These are phyloP conservation scores for Leccinum subgranulosum DNA, from an alignment of 768 basidiomycete species.

Conservation along the genomic window DNA sequence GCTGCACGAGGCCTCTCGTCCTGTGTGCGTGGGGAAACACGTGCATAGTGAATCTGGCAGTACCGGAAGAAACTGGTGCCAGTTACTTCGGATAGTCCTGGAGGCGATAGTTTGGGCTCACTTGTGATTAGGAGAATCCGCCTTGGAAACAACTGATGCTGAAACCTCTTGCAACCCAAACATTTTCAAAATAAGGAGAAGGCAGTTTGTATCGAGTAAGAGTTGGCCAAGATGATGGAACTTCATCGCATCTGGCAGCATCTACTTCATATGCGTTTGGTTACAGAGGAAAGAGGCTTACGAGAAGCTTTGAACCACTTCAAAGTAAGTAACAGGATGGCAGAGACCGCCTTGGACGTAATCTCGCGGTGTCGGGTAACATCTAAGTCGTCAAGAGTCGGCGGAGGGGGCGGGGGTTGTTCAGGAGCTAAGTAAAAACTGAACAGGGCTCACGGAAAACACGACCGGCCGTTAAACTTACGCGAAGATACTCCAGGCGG, in stretches of 20 bases:
- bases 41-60: slow-evolving; percentile 77
- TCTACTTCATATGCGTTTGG: neutral
- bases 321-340: slow-evolving; percentile 81
- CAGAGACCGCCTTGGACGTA: slow-evolving; percentile 95
- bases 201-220: slow-evolving; percentile 91
- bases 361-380: slow-evolving; percentile 95
- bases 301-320: slow-evolving; percentile 99
- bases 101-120: slow-evolving; percentile 31
- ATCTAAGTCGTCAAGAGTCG: slow-evolving; percentile 87
- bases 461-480: slow-evolving; percentile 31
- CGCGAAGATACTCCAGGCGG: slow-evolving; percentile 69
- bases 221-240: slow-evolving; percentile 97
- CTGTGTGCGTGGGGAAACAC: slow-evolving; percentile 54
- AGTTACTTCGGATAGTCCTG: slow-evolving; percentile 5
- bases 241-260: slow-evolving; percentile 86
- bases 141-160: slow-evolving; percentile 78
- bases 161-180: slow-evolving; percentile 95
- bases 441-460: neutral
- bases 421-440: slow-evolving; percentile 47
- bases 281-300: slow-evolving; percentile 40
- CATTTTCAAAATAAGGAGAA: slow-evolving; percentile 93
- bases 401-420: slow-evolving; percentile 60
- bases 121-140: slow-evolving; percentile 87
- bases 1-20: slow-evolving; percentile 63
- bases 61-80: slow-evolving; percentile 88